Evolutionary conservation across 2,329 filamentous ascomycete species (phyloP).

Genomic region (Neurospora crassa): DNA sequence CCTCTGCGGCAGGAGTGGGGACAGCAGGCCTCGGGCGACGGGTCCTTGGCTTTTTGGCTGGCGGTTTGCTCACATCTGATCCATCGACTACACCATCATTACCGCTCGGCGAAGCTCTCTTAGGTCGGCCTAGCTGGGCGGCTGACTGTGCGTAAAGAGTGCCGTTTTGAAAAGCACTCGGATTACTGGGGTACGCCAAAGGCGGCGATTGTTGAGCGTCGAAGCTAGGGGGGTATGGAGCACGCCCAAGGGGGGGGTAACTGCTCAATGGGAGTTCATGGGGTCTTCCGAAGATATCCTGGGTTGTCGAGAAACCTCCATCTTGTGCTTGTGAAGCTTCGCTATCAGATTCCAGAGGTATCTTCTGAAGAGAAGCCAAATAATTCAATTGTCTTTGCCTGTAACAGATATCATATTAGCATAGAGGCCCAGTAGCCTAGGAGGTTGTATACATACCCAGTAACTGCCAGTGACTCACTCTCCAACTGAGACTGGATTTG

Average conservation of each 20-base stretch:
- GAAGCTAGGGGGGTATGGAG: neutral
- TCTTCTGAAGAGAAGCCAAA: neutral
- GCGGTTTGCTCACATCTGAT: slow-evolving; percentile 1
- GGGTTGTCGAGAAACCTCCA: neutral
- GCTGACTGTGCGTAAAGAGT: slow-evolving; percentile 15
- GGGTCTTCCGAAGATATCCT: neutral
- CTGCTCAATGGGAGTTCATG: neutral
- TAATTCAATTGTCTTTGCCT: neutral
- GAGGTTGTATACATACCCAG: neutral
- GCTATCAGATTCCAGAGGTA: neutral
- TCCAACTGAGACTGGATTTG: slow-evolving; percentile 17
- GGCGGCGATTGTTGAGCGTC: neutral
- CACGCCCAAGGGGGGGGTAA: neutral
- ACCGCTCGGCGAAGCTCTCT: slow-evolving; percentile 8
- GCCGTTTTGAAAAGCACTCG: slow-evolving; percentile 9
- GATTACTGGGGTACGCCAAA: neutral
- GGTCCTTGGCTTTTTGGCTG: slow-evolving; percentile 12
- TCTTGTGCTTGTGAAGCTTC: neutral
- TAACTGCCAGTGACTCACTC: slow-evolving; percentile 9
- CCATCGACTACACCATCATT: neutral
- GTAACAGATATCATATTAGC: neutral
- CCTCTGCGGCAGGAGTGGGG: slow-evolving; percentile 5
- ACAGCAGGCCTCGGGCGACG: slow-evolving; percentile 12
- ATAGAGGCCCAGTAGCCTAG: neutral
- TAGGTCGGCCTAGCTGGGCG: slow-evolving; percentile 9